Conservation (phyloP, 257 asterid genomes). For the Solanum medicagineum region DNA sequence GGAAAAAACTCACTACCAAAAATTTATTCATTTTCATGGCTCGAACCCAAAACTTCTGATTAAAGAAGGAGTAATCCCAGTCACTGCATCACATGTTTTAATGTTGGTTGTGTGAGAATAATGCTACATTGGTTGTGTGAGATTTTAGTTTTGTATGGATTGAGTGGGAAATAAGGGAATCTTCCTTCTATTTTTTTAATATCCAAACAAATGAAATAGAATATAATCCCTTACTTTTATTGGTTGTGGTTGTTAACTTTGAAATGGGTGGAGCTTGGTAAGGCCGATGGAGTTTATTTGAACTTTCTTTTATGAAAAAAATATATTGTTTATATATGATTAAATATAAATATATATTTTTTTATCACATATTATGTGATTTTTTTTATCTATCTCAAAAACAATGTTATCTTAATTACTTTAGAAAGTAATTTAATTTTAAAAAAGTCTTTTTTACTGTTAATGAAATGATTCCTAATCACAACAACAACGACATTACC, state of each 20-base stretch:
- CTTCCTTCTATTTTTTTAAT: background rate
- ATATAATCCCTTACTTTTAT: background rate
- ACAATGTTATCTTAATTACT: too few relatives aligned
- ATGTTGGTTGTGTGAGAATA: background rate
- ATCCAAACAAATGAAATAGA: background rate
- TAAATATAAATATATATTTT: too few relatives aligned
- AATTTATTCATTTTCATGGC: too few relatives aligned
- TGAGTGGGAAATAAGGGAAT: background rate
- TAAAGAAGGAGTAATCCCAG: rapidly evolving
- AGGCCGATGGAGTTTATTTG: background rate
- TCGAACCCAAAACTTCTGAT: too few relatives aligned
- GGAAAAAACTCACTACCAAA: rapidly evolving
- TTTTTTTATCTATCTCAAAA: too few relatives aligned
- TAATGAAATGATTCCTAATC: too few relatives aligned
- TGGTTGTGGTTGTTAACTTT: background rate
- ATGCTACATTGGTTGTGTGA: background rate
- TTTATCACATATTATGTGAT: too few relatives aligned
- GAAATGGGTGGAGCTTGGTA: background rate
- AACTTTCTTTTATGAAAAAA: background rate
- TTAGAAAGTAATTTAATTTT: too few relatives aligned
- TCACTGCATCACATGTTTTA: too few relatives aligned
- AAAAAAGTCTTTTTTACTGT: too few relatives aligned
- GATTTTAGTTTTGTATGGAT: background rate
- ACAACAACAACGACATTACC: too few relatives aligned
- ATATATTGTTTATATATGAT: background rate